Evolutionary conservation across 352 stramenopile genomes (phyloP), one percentile per base, ranked within the genome.

Genomic region (Pythium oligandrum): DNA sequence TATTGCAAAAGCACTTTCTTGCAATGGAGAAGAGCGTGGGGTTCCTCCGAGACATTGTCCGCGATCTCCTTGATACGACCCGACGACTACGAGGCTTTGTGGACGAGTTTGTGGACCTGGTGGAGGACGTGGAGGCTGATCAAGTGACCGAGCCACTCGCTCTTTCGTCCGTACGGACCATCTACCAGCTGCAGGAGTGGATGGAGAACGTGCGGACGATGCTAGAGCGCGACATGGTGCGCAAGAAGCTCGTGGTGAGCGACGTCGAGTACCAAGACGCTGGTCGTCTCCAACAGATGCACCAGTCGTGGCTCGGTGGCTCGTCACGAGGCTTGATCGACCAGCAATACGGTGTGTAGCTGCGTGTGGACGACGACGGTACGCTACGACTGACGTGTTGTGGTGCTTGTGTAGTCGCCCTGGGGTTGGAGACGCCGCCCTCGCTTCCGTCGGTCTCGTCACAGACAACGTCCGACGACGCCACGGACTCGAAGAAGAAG

Each of bases 151-250:
- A 37, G n/a, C 11, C 7, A 4, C n/a, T 46, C 26, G 37, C 47
- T 17, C 40, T n/a, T 34, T 30, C 10, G 8, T 31, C 44, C 4
- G 39, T 45, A 0, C 6, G 32, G 11, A 43, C 59, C 33, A 26
- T 67, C n/a, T 36, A 53, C 17, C 50, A 70, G 26, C 40, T 78
- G 57, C 66, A 80, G 44, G 81, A 90, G 59, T 92, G 81, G 81
- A 88, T 87, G 72, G 76, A 88, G 55, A 86, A 72, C 33, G 81
- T 88, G 47, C 52, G 76, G 32, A 44, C 50, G 40, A 92, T 92
- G 81, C 71, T 75, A 48, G 75, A 88, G 57, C 73, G 68, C 49
- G 81, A 92, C 60, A 48, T 71, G 40, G 36, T 79, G 39, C 78
- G 81, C 42, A 89, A 89, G 61, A 65, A 62, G 30, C 43, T 61